A percentile compares a stretch with the other conserved stretches of the same genome.
Evolutionary conservation across 345 rosid species (phyloP).

Genomic region (Eucalyptus tenuipes): DNA sequence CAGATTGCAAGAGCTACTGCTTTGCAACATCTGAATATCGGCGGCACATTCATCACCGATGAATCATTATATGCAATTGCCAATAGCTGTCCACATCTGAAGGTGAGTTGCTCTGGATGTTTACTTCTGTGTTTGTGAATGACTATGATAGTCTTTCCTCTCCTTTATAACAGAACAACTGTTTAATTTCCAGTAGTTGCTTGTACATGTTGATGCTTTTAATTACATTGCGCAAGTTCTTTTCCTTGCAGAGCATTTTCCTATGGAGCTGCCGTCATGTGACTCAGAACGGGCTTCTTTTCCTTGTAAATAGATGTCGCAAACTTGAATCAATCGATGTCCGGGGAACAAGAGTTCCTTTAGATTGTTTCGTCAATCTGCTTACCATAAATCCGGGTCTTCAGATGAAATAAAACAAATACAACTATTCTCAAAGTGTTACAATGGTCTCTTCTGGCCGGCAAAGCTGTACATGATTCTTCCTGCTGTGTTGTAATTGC

Average conservation of each 20-base stretch:
- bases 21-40: conserved; percentile 67
- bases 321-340: conserved; percentile 68
- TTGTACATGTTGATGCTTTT: not conserved
- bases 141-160: not conserved
- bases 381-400: conserved; percentile 59
- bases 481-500: not conserved
- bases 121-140: not conserved
- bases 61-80: conserved; percentile 73
- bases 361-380: conserved; percentile 50
- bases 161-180: not conserved
- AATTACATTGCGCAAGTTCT: not conserved
- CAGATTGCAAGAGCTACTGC: conserved; percentile 68
- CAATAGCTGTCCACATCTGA: conserved; percentile 56
- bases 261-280: conserved; percentile 96
- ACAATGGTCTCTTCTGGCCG: not conserved
- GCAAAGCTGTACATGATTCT: not conserved
- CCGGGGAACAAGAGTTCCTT: conserved; percentile 83
- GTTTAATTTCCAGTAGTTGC: not conserved
- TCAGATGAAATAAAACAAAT: conserved; percentile 25
- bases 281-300: conserved; percentile 50
- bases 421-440: not conserved
- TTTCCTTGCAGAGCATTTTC: conserved; percentile 36
- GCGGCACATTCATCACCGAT: conserved; percentile 89
- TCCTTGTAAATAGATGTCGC: conserved; percentile 54
- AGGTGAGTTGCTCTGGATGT: conserved; percentile 22